Evolutionary conservation across 176 grass and related monocot species (phyloP).

Genomic region (Microstegium vimineum): DNA sequence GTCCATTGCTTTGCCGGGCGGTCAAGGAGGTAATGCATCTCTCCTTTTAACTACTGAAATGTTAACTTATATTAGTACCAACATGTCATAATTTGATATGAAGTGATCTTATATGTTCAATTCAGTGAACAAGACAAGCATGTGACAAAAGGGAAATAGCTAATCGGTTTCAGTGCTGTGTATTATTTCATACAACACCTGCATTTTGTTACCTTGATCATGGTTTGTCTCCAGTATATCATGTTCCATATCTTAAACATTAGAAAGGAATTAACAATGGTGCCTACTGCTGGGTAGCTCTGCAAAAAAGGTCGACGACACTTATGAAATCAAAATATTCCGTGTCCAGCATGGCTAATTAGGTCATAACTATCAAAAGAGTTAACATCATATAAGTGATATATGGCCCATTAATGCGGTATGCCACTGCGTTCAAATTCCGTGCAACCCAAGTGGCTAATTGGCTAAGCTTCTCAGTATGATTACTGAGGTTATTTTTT

Average conservation of each 20-base stretch:
- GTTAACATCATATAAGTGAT: background rate
- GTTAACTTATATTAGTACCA: background rate
- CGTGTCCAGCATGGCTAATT: background rate
- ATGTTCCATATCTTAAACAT: background rate
- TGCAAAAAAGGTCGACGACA: background rate
- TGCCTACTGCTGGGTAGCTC: background rate
- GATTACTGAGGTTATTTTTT: background rate
- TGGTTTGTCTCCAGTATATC: background rate
- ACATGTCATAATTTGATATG: background rate
- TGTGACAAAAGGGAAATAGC: background rate
- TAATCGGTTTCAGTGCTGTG: background rate
- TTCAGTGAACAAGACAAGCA: background rate
- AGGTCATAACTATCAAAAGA: background rate
- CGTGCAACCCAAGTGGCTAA: background rate
- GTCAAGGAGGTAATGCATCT: conserved; percentile 72
- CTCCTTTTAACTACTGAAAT: background rate
- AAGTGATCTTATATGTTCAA: background rate
- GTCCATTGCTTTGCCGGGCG: conserved; percentile 97
- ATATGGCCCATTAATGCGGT: background rate
- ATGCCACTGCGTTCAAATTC: background rate
- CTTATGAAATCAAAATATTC: background rate
- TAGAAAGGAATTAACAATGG: background rate
- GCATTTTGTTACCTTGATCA: background rate
- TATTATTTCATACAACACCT: background rate
- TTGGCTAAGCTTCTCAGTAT: background rate